Evolutionary conservation across 352 stramenopile genomes (phyloP), one percentile per base, ranked within the genome.

Genomic region (Globisporangium nagaii): DNA sequence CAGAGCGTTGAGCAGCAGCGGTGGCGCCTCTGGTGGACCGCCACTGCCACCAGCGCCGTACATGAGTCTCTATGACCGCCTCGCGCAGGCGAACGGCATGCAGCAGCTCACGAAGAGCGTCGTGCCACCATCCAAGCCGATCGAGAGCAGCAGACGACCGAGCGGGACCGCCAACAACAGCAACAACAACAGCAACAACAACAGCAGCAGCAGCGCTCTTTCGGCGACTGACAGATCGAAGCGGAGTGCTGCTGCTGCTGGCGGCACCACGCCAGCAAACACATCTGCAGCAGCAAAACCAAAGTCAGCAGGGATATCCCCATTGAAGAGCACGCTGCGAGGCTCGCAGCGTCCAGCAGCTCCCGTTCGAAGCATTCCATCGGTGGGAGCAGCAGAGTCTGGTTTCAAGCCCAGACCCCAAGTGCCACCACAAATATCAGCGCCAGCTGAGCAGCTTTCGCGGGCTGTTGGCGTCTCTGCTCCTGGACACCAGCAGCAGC

Each of bases 21-120:
- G 28, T 28, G n/a, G n/a, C n/a, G n/a, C n/a, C n/a, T n/a, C 13
- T 27, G 22, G 11, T 24, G 11, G 19, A 9, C 46, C 32, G 15
- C 46, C 44, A 39, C 44, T 20, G 24, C 62, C 40, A 40, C 30
- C 19, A 5, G 58, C 64, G 2, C 59, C 67, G 11, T 88, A 90
- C 31, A 60, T 87, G 37, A 90, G 79, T 55, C 58, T 88, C 31
- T 90, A 90, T 27, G 79, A 90, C 42, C 72, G 76, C 3, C 58
- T 90, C 2, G 74, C 71, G 1, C 68, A 75, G 34, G 79, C 74
- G 7, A 83, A 86, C 41, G 62, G 68, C 12, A 63, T 72, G 28
- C 39, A 45, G 27, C 68, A 53, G 30, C 70, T 68, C 25, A 69
- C 61, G 51, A 70, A 61, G 20, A 68, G 63, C 24, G 45, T 59